Conservation (phyloP, 768 basidiomycete genomes). For the Boletus eberwhitei region DNA sequence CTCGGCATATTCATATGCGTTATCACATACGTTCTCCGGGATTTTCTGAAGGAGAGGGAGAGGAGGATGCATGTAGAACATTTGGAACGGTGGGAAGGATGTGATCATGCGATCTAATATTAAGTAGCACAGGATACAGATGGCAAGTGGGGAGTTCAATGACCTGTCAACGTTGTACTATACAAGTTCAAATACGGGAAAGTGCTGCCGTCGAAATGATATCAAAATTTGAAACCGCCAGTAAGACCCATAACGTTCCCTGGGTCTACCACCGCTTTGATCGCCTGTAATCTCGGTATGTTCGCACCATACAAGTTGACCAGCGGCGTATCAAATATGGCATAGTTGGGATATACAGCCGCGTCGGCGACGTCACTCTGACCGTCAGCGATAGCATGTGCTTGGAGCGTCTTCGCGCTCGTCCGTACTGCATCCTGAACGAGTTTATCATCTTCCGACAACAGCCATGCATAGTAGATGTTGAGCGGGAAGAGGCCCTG, state of each 20-base stretch:
- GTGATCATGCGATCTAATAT: too few relatives aligned
- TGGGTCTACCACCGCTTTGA: slow-evolving; percentile 52
- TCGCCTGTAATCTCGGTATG: slow-evolving; percentile 29
- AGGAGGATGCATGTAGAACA: too few relatives aligned
- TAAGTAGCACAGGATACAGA: too few relatives aligned
- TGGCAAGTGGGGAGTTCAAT: too few relatives aligned
- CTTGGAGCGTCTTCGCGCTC: slow-evolving; percentile 37
- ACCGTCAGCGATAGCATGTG: slow-evolving; percentile 39
- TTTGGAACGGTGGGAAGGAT: too few relatives aligned
- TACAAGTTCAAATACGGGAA: not conserved
- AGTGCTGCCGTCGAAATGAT: not conserved
- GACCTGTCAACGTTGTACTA: not conserved
- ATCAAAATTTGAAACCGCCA: slow-evolving; percentile 57
- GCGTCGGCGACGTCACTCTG: slow-evolving; percentile 23
- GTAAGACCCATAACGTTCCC: slow-evolving; percentile 57
- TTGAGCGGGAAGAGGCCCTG: slow-evolving; percentile 41
- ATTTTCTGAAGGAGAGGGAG: too few relatives aligned
- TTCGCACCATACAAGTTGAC: slow-evolving; percentile 47
- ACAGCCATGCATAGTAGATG: slow-evolving; percentile 35
- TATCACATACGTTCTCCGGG: too few relatives aligned
- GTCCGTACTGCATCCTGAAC: slow-evolving; percentile 37
- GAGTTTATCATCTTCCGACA: not conserved
- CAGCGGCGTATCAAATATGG: slow-evolving; percentile 48
- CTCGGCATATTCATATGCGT: too few relatives aligned
- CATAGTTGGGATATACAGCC: slow-evolving; percentile 56